A percentile compares a stretch with the other conserved stretches of the same genome.
phyloP scores from a whole-genome alignment of 1,139 yeast species.

The Tardiomyces depauwii region DNA sequence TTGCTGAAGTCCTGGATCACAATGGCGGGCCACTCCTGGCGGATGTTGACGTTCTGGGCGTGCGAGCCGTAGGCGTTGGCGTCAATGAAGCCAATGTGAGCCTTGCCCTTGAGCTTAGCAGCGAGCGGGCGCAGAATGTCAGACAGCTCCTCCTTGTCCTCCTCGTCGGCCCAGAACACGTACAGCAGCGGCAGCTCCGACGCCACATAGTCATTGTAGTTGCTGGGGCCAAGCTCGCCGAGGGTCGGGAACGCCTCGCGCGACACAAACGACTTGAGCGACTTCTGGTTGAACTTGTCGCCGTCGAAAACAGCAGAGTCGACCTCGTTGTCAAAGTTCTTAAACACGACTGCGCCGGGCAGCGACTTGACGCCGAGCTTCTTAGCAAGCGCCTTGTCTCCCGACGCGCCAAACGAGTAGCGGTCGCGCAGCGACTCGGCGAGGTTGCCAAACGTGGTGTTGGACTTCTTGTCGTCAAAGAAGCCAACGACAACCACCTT shows the following conservation, averaged over 20 bases:
- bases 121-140: slow-evolving; percentile 51
- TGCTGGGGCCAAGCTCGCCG: slow-evolving; percentile 81
- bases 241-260: slow-evolving; percentile 74
- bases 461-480: slow-evolving; percentile 28
- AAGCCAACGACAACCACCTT: slow-evolving; percentile 42
- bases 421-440: slow-evolving; percentile 53
- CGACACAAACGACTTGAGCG: slow-evolving; percentile 45
- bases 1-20: slow-evolving; percentile 64
- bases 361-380: slow-evolving; percentile 33
- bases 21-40: slow-evolving; percentile 80
- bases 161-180: slow-evolving; percentile 66
- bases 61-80: slow-evolving; percentile 77
- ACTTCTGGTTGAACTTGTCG: slow-evolving; percentile 23
- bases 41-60: slow-evolving; percentile 79
- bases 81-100: slow-evolving; percentile 84
- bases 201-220: slow-evolving; percentile 66
- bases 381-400: slow-evolving; percentile 35
- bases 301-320: slow-evolving; percentile 27
- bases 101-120: slow-evolving; percentile 63
- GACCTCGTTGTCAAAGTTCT: slow-evolving; percentile 34
- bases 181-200: slow-evolving; percentile 74
- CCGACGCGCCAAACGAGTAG: slow-evolving; percentile 47
- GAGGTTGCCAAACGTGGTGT: slow-evolving; percentile 40
- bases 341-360: slow-evolving; percentile 40
- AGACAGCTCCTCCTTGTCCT: slow-evolving; percentile 49